Percentiles rank a stretch among this genome's conserved stretches.
These are phyloP conservation scores for Stellera chamaejasme DNA, from an alignment of 345 rosid genomes.

Conservation along the genomic window DNA sequence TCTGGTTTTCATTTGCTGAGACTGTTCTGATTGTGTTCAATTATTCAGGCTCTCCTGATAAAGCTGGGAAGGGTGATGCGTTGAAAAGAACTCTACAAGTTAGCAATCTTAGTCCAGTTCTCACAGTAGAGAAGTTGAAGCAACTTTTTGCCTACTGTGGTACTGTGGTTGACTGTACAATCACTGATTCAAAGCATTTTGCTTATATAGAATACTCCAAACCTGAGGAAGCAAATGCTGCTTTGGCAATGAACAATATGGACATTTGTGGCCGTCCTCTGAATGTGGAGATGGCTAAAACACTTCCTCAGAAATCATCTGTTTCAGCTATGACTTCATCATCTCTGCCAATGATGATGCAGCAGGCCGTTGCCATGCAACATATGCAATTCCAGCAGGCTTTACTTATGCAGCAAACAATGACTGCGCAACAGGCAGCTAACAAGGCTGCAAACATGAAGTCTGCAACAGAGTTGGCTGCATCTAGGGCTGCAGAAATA, in stretches of 20 bases:
- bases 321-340: slow-evolving; percentile 47
- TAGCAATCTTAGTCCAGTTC: slow-evolving; percentile 92
- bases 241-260: slow-evolving; percentile 83
- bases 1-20: neutral
- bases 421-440: slow-evolving; percentile 98
- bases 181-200: slow-evolving; percentile 85
- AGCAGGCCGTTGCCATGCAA: slow-evolving; percentile 98
- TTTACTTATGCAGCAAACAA: slow-evolving; percentile 88
- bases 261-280: slow-evolving; percentile 90
- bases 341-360: slow-evolving; percentile 95
- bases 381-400: slow-evolving; percentile 99
- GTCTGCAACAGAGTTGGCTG: slow-evolving; percentile 96
- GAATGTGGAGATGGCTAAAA: slow-evolving; percentile 95
- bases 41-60: slow-evolving; percentile 49
- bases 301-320: slow-evolving; percentile 77
- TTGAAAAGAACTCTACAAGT: slow-evolving; percentile 87
- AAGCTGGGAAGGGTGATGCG: slow-evolving; percentile 44
- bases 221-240: slow-evolving; percentile 89
- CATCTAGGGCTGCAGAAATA: slow-evolving; percentile 97
- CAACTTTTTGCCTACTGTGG: slow-evolving; percentile 94
- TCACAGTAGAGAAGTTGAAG: slow-evolving; percentile 84
- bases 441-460: slow-evolving; percentile 91
- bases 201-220: slow-evolving; percentile 86
- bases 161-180: slow-evolving; percentile 67
- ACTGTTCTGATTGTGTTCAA: slow-evolving; percentile 7